phyloP scores from a whole-genome alignment of 2,329 filamentous ascomycete species.

The Dothidotthia symphoricarpi region DNA sequence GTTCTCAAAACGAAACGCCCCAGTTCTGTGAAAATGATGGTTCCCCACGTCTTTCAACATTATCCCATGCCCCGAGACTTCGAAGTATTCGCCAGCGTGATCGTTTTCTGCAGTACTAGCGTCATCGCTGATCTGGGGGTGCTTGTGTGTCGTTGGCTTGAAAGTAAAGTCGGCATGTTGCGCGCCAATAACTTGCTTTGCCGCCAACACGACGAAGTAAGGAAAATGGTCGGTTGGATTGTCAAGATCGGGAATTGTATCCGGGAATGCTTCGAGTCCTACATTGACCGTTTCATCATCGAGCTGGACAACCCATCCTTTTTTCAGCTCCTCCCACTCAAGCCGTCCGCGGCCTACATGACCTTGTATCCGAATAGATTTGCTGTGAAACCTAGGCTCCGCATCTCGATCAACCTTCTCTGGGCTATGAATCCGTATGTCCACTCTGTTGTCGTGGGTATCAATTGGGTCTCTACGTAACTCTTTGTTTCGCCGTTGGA shows the following conservation, averaged over 20 bases:
- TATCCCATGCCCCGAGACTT: conserved; percentile 16
- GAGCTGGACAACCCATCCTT: conserved; percentile 10
- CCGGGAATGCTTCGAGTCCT: conserved; percentile 20
- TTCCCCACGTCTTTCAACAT: conserved; percentile 8
- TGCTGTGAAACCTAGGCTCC: conserved; percentile 13
- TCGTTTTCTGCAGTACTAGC: not conserved
- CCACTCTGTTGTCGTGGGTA: not conserved
- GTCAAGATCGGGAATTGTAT: conserved; percentile 9
- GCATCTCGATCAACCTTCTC: conserved; percentile 6
- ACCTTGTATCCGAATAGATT: conserved; percentile 18
- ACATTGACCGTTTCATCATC: not conserved
- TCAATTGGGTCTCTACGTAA: not conserved
- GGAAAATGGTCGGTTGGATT: conserved; percentile 2
- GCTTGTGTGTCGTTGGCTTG: not conserved
- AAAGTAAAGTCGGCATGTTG: not conserved
- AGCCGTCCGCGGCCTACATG: conserved; percentile 13
- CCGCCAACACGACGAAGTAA: conserved; percentile 18
- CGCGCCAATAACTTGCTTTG: conserved; percentile 8
- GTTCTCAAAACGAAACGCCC: conserved; percentile 15
- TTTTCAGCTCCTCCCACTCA: conserved; percentile 1
- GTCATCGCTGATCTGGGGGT: not conserved
- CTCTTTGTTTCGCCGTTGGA: conserved; percentile 4
- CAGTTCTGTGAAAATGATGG: conserved; percentile 15
- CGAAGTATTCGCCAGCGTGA: not conserved
- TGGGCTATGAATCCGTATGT: not conserved